These are phyloP conservation scores for Schwanniomyces pseudopolymorphus DNA, from an alignment of 805 yeast genomes.

Conservation along the genomic window DNA sequence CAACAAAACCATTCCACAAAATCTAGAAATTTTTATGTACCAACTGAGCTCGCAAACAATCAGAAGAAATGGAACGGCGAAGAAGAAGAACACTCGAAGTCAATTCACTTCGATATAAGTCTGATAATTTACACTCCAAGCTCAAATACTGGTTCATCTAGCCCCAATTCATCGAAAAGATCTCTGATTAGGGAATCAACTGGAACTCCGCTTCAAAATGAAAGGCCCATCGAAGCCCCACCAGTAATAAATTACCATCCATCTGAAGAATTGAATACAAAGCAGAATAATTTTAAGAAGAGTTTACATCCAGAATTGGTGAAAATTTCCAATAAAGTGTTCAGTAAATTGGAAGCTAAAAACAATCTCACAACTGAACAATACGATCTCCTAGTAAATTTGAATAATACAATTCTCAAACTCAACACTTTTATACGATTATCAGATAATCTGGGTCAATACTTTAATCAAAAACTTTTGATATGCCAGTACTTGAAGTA, in stretches of 20 bases:
- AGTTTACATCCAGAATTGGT: conserved; percentile 26
- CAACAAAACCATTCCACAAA: conserved; percentile 34
- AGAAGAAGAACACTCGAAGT: conserved; percentile 8
- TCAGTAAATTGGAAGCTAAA: conserved; percentile 35
- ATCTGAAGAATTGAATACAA: conserved; percentile 9
- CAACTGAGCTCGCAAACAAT: conserved; percentile 35
- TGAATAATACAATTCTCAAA: conserved; percentile 34
- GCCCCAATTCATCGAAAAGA: conserved; percentile 13
- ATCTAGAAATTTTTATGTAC: conserved; percentile 32
- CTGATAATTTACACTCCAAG: conserved; percentile 19
- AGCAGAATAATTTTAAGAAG: conserved; percentile 15
- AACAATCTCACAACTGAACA: conserved; percentile 31
- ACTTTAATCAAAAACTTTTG: conserved; percentile 22
- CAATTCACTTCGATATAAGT: conserved; percentile 38
- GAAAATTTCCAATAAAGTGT: conserved; percentile 40
- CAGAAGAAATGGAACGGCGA: conserved; percentile 29
- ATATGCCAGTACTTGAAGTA: conserved; percentile 40
- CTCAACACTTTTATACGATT: conserved; percentile 21
- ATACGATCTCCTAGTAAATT: conserved; percentile 35
- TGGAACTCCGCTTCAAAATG: conserved; percentile 14
- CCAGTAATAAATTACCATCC: conserved; percentile 8
- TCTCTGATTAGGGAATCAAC: conserved; percentile 20
- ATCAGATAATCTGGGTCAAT: conserved; percentile 10
- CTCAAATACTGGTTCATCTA: conserved; percentile 3
- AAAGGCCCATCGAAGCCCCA: conserved; percentile 7